Base-by-base conservation (phyloP, 176 grass and related monocot species). In the Carex pumila region DNA sequence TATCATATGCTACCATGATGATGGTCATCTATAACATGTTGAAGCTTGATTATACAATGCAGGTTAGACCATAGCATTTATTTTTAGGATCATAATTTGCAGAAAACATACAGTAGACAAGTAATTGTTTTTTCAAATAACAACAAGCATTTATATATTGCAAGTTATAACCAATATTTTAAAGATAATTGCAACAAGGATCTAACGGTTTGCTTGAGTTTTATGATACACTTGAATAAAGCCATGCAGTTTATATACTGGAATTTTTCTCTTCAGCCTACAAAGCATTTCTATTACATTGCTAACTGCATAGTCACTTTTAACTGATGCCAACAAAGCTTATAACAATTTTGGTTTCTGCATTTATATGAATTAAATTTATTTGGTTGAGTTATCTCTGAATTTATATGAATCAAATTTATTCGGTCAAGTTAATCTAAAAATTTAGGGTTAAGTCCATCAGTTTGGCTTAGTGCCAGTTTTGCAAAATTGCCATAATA, bases 31-130 rank as follows among this genome's bases (percentile, higher is more conserved):
- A 36, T 45, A 87, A 87, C 19, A 97, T 93, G 91, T 82, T 97
- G 66, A 93, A 94, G 73, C 91, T 94, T 75, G 94, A 92, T 59
- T 85, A 89, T 61, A 74, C 13, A 12, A 91, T 97, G 89, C 89
- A 97, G 87, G 91, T 88, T 87, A 60, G 58, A 66, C 47, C 10
- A 32, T 82, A 1, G 5, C 31, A 59, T 43, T 80, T 41, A 43
- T 19, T 61, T 36, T 39, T 61, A 32, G 12, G 17, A 34, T 71
- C 15, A 71, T 25, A 25, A 25, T 71, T 43, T 45, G 67, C 15
- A 71, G 1, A 71, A 2, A 66, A 36, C 19, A 65, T 13, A 5
- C 47, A 62, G 60, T 62, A 18, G 15, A 45, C 7, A 10, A 19
- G 14, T 70, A 37, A 70, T 71, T 7, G 0, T 39, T 18, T 69